These are phyloP conservation scores for Microbotryum lychnidis-dioicae DNA, from an alignment of 1,284 basidiomycete species.

Conservation along the genomic window DNA sequence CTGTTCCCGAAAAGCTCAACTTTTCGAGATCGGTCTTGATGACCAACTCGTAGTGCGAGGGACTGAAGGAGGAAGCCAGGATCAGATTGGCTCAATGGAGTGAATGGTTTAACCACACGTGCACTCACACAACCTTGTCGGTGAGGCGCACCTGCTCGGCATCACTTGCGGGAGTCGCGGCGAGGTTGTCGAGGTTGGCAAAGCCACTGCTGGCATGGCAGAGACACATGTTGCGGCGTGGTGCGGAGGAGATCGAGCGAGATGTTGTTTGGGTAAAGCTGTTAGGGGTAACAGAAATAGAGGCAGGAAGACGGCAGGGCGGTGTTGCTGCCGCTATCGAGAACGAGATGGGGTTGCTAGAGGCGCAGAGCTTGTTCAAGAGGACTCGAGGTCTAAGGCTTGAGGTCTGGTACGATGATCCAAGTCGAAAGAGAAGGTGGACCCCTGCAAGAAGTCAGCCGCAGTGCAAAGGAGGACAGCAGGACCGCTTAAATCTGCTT, in stretches of 20 bases:
- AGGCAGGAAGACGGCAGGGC: too few species aligned
- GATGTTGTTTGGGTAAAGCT: not conserved
- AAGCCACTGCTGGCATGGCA: constrained; percentile 9
- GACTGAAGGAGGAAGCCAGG: constrained; percentile 40
- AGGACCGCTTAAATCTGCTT: too few species aligned
- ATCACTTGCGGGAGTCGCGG: not conserved
- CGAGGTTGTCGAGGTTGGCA: constrained; percentile 12
- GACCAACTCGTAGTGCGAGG: constrained; percentile 73
- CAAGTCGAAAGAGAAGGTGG: too few species aligned
- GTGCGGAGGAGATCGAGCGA: not conserved
- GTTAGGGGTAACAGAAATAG: not conserved
- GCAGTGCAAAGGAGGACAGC: too few species aligned
- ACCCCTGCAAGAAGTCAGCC: too few species aligned
- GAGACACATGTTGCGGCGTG: constrained; percentile 7
- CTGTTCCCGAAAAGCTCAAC: constrained; percentile 69
- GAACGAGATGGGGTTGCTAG: too few species aligned
- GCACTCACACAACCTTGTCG: constrained; percentile 6
- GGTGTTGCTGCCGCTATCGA: too few species aligned
- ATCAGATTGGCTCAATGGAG: not conserved
- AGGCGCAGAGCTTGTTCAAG: too few species aligned
- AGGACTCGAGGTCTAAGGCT: too few species aligned
- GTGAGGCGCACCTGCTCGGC: constrained; percentile 4
- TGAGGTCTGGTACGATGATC: too few species aligned
- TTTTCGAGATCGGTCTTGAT: constrained; percentile 75
- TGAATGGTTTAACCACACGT: not conserved